Evolutionary conservation across 768 basidiomycete species (phyloP), one percentile per base, ranked within the genome.

Genomic region (Cystobasidium tubakii): DNA sequence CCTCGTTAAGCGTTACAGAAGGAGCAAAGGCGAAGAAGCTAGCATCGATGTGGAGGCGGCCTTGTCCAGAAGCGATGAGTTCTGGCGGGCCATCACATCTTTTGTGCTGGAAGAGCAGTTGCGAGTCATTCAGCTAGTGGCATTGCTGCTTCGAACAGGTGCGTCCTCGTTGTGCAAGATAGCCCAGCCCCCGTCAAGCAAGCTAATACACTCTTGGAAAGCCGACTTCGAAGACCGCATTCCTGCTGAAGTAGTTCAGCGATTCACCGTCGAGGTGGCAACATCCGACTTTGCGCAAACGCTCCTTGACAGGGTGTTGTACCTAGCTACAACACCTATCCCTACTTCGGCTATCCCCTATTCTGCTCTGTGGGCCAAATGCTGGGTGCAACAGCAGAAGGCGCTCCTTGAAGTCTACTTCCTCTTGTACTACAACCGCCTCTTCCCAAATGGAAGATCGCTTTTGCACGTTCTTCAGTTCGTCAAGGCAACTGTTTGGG

Each of bases 331-430:
- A 42, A 71, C 67, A 57, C 79, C 27, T 77, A 88, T 72, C 86
- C 76, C 88, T 87, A 21, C 84, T 84, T 75, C 83, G 83, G 71
- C 77, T 21, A 21, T 87, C 86, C 12, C 84, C 87, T n/a, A 82
- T 88, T 85, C 78, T 7, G 65, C 34, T 2, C 73, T 76, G 33
- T 77, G 77, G 80, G 77, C 82, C 0, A 79, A 75, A 25, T 80
- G 80, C 34, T 78, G 80, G 66, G 73, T 81, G 15, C 80, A 78
- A 29, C 88, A 93, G 78, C 94, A 95, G 80, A 82, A 92, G 50
- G 87, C 88, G 13, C 79, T 92, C 53, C 82, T 96, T 62, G 91
- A 96, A 76, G 86, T 94, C 39, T 83, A 96, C 55, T 97, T 96
- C 81, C 91, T 90, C 87, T 85, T 87, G 3, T 88, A 92, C 86